Evolutionary conservation across 345 rosid species (phyloP).

Genomic region (Eucalyptus erythrocorys): DNA sequence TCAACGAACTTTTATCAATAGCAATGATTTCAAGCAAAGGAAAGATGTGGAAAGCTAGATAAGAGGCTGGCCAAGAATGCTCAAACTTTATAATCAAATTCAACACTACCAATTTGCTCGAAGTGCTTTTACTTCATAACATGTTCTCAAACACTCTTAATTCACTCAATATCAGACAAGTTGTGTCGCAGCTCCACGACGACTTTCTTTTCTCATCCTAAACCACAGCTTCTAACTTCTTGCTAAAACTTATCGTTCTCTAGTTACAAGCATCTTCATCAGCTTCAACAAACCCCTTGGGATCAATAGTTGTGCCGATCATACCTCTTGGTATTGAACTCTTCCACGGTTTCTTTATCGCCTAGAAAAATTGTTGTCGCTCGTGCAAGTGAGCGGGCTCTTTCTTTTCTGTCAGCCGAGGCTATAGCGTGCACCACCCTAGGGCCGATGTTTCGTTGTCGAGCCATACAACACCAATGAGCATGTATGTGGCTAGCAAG

Average conservation of each 20-base stretch:
- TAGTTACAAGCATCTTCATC: constrained; percentile 38
- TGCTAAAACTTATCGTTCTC: constrained; percentile 62
- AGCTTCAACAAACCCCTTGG: constrained; percentile 44
- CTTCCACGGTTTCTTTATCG: constrained; percentile 75
- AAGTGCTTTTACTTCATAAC: neutral
- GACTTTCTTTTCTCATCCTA: constrained; percentile 83
- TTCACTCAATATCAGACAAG: constrained; percentile 53
- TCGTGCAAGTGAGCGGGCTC: constrained; percentile 67
- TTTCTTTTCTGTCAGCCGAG: constrained; percentile 63
- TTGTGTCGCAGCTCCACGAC: constrained; percentile 68
- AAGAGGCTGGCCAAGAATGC: neutral
- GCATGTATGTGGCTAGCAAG: constrained; percentile 52
- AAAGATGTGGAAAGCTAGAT: neutral
- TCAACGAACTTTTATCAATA: neutral
- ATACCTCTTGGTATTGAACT: constrained; percentile 62
- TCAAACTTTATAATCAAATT: neutral
- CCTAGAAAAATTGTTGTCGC: constrained; percentile 62
- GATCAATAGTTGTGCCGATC: constrained; percentile 57
- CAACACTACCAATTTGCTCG: neutral
- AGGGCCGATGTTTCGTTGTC: constrained; percentile 70
- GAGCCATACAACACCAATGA: constrained; percentile 50
- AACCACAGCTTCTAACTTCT: constrained; percentile 65
- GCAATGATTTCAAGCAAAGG: neutral
- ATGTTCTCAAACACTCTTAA: neutral
- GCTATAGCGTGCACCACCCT: constrained; percentile 86